Percentiles rank a stretch among this genome's conserved stretches.
phyloP scores from a whole-genome alignment of 2,329 filamentous ascomycete genomes.

The Beauveria asiatica region DNA sequence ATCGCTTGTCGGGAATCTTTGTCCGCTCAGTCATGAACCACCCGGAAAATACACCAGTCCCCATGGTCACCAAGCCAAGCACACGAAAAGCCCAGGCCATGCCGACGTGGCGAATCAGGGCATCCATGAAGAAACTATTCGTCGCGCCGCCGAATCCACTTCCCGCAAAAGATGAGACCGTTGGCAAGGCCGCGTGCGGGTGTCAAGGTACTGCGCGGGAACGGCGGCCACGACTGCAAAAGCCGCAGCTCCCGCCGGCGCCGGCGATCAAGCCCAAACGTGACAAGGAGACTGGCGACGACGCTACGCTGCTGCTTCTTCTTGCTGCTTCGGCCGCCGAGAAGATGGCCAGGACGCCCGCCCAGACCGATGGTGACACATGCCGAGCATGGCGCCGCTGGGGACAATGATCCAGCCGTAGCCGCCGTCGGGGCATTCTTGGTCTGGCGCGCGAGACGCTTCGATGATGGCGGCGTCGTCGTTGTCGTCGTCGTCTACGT shows the following conservation, averaged over 20 bases:
- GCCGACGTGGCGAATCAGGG: slow-evolving; percentile 45
- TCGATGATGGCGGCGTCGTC: slow-evolving; percentile 20
- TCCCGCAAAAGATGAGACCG: slow-evolving; percentile 45
- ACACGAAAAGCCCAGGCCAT: slow-evolving; percentile 50
- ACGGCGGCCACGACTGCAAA: slow-evolving; percentile 48
- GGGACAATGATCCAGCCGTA: slow-evolving; percentile 44
- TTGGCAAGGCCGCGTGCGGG: slow-evolving; percentile 47
- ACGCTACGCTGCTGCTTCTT: too few relatives aligned
- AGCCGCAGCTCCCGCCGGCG: slow-evolving; percentile 52
- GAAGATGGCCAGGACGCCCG: slow-evolving; percentile 19
- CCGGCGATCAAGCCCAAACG: slow-evolving; percentile 54
- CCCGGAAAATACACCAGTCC: slow-evolving; percentile 41
- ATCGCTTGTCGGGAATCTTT: slow-evolving; percentile 23
- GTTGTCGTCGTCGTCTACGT: background rate
- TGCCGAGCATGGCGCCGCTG: slow-evolving; percentile 37
- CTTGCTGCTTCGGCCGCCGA: too few relatives aligned
- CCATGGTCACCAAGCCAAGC: slow-evolving; percentile 36
- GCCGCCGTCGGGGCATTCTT: slow-evolving; percentile 37
- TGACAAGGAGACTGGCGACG: slow-evolving; percentile 33
- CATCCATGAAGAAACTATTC: slow-evolving; percentile 20
- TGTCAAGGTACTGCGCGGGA: slow-evolving; percentile 53
- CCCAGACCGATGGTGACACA: slow-evolving; percentile 38
- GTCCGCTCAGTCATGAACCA: slow-evolving; percentile 42
- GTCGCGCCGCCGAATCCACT: slow-evolving; percentile 31
- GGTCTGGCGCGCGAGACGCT: slow-evolving; percentile 32